Base-by-base conservation (phyloP, 73 alveolate genomes). In the Vitrella brassicaformis region DNA sequence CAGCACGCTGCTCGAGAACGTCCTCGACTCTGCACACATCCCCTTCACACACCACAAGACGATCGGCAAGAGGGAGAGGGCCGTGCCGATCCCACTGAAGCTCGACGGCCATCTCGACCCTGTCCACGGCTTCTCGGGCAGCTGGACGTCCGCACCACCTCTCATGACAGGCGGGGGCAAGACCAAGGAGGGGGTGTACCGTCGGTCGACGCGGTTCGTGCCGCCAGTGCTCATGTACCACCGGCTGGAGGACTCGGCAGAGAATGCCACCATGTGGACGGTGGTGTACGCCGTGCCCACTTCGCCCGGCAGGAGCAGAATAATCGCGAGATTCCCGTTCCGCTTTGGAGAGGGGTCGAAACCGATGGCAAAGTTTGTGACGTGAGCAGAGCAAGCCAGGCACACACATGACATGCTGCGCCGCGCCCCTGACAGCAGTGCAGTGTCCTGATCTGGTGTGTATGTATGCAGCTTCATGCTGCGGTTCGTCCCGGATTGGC, bases 41-140 rank as follows among this genome's bases (percentile, higher is more conserved):
- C 83, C 83, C 4, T 76, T 76, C 66, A 76, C 83, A 25, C 83
- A 76, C 39, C 83, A 76, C 27, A 72, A 29, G 71, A 76, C 83
- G 25, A 76, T 76, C 76, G 68, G 83, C 71, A 66, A 25, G 27
- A 31, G 78, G 19, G 46, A 72, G 70, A 72, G 29, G 65, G 25
- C 47, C 29, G 79, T 47, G 71, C 47, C 27, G 0, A 25, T 72
- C 0, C 56, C 46, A 26, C 46, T 72, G 79, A 72, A 66, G 28
- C 26, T 66, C 32, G 28, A 30, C 31, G 32, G 28, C 32, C 71
- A 31, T 25, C 10, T 66, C 10, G n/a, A n/a, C n/a, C 28, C 71
- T 0, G 71, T 31, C 9, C 10, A 30, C 10, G 71, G 71, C 71
- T 66, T 66, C 28, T 31, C n/a, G 10, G 71, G 71, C 26, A 31